Conservation (phyloP, 2,329 filamentous ascomycete genomes). For the Helotiales sp. region DNA sequence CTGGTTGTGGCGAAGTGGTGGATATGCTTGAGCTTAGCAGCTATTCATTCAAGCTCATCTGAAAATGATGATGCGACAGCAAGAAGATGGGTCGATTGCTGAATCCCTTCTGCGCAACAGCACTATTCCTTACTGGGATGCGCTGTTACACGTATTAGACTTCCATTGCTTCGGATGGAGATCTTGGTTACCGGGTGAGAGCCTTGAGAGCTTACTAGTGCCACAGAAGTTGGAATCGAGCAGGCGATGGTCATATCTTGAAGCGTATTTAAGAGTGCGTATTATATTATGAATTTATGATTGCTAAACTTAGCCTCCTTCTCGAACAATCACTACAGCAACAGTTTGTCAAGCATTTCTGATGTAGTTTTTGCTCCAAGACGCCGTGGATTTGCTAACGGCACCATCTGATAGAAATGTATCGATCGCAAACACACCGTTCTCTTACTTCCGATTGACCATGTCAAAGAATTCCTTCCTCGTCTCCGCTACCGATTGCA, state of each 20-base stretch:
- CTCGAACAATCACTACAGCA: not conserved
- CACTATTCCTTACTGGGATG: not conserved
- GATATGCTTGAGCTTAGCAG: conserved; percentile 15
- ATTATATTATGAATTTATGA: not conserved
- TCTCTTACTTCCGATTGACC: conserved; percentile 29
- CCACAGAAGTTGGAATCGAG: not conserved
- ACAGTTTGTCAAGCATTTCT: not conserved
- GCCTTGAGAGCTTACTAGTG: not conserved
- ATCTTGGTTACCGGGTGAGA: not conserved
- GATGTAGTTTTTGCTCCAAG: not conserved
- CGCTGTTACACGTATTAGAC: not conserved
- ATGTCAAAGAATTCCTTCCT: conserved; percentile 72
- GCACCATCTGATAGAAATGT: not conserved
- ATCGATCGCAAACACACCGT: too few relatives aligned
- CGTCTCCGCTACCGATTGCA: conserved; percentile 70
- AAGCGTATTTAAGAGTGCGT: not conserved
- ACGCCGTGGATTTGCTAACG: not conserved
- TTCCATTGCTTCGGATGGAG: not conserved
- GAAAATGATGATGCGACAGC: conserved; percentile 10
- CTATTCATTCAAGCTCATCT: conserved; percentile 7
- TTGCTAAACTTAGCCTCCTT: not conserved
- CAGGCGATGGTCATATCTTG: not conserved
- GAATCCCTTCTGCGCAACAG: not conserved
- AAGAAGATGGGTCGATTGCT: conserved; percentile 15
- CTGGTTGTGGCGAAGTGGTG: conserved; percentile 17